phyloP scores from a whole-genome alignment of 2,329 filamentous ascomycete genomes.

The Diaporthe humulicola region DNA sequence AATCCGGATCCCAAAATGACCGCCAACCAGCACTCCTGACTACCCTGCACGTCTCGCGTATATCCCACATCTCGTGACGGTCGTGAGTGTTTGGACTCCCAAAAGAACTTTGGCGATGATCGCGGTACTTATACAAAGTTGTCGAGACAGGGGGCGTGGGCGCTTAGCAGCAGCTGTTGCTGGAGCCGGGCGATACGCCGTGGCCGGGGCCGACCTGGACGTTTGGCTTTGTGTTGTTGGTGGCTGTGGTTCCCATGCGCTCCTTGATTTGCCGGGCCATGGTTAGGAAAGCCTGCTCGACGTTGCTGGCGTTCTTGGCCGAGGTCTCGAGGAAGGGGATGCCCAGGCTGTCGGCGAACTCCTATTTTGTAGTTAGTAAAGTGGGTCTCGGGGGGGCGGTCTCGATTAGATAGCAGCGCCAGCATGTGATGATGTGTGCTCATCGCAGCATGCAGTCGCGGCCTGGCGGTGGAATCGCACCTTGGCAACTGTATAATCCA shows the following conservation, averaged over 20 bases:
- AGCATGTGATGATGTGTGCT: slow-evolving; percentile 36
- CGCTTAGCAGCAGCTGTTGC: slow-evolving; percentile 89
- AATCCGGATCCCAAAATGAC: slow-evolving; percentile 34
- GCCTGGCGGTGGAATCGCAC: slow-evolving; percentile 64
- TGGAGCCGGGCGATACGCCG: slow-evolving; percentile 89
- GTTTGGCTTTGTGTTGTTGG: slow-evolving; percentile 98
- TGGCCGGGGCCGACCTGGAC: slow-evolving; percentile 96
- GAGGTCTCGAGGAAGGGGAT: slow-evolving; percentile 99
- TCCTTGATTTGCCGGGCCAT: slow-evolving; percentile 99
- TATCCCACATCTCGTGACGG: slow-evolving; percentile 40
- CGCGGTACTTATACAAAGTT: slow-evolving; percentile 40
- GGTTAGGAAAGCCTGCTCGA: slow-evolving; percentile 99
- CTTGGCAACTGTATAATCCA: slow-evolving; percentile 99
- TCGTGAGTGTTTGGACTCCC: slow-evolving; percentile 35
- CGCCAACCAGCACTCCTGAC: slow-evolving; percentile 31
- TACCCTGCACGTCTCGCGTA: slow-evolving; percentile 36
- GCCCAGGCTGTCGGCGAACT: slow-evolving; percentile 98
- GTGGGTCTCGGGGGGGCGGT: slow-evolving; percentile 17
- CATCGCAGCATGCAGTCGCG: slow-evolving; percentile 13
- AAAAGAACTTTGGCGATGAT: slow-evolving; percentile 31
- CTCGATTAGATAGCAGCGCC: slow-evolving; percentile 33
- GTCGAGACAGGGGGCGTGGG: slow-evolving; percentile 18
- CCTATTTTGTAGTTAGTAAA: slow-evolving; percentile 65
- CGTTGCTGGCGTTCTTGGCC: slow-evolving; percentile 99
- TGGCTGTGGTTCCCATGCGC: slow-evolving; percentile 96